Evolutionary conservation across 2,329 filamentous ascomycete genomes (phyloP), one percentile per base, ranked within the genome.

Genomic region (Talaromyces verruculosus): DNA sequence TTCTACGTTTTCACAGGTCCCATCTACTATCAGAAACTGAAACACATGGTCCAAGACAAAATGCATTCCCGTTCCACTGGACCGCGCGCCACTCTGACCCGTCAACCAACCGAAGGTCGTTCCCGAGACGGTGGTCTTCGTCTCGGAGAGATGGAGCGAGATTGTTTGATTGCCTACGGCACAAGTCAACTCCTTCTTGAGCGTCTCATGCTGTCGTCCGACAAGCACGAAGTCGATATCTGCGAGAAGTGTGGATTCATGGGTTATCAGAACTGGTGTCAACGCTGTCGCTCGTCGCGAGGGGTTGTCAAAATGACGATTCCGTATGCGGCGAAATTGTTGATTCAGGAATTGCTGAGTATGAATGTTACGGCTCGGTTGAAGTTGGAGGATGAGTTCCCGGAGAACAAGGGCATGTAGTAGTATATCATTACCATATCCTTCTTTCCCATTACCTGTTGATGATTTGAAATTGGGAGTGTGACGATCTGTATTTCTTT

Each of bases 31-130:
- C 95, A 99, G 83, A 96, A 97, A 71, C 87, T 99, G 70, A 99
- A 99, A 86, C 95, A 99, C 85, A 99, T 99, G 95, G 95, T 99
- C 3, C 93, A 98, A 78, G 95, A 99, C 78, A 99, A 99, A 82
- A 98, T 99, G 95, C 95, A 99, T 81, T 94, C 92, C 37, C 92
- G 95, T 68, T 89, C 94, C 1, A 89, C 92, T 15, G 96, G 96
- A 0, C 96, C 95, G 0, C 87, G 91, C 13, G 94, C 94, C 30
- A 95, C 97, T 69, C 84, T 99, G 30, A 99, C 95, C 0, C 89
- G 95, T 10, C 95, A 99, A 77, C 95, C 95, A 0, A 99, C 94
- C 0, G 95, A 99, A 82, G 95, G 95, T 84, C 88, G 95, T 72
- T 96, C 93, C 8, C 84, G 94, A 65, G 92, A 96, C 70, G 95